Conservation (phyloP, 2,329 filamentous ascomycete species). For the Xylariaceae sp. region DNA sequence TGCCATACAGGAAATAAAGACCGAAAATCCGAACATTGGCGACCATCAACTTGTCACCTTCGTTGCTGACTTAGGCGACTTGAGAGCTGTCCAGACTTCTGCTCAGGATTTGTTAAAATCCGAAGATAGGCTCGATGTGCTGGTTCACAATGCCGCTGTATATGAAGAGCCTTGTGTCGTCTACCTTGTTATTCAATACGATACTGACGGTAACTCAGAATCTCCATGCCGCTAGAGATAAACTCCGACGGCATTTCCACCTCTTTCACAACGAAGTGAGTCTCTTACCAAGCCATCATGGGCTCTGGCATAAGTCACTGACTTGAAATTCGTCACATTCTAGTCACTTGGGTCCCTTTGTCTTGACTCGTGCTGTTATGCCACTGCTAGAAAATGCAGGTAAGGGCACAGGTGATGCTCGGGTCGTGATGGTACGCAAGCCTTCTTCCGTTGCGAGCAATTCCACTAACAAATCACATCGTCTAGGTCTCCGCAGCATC, state of each 20-base stretch:
- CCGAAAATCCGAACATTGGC: background rate
- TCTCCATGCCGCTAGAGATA: background rate
- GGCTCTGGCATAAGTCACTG: no score
- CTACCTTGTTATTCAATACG: no score
- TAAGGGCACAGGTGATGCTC: background rate
- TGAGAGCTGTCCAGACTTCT: background rate
- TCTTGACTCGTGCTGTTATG: constrained; percentile 2
- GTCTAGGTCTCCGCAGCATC: background rate
- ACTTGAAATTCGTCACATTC: background rate
- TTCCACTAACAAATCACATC: background rate
- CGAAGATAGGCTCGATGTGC: background rate
- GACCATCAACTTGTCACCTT: background rate
- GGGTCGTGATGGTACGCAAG: background rate
- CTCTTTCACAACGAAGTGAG: background rate
- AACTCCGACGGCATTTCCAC: background rate
- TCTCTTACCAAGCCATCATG: background rate
- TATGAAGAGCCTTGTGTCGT: background rate
- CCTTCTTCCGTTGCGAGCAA: background rate
- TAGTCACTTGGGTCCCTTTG: background rate
- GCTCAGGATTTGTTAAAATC: background rate
- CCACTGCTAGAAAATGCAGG: background rate
- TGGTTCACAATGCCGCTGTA: constrained; percentile 3
- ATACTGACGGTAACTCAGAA: background rate
- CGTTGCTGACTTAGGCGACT: background rate
- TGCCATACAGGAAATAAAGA: background rate